Base-by-base conservation (phyloP, 2,329 filamentous ascomycete species). In the Lecanicillium sp. region DNA sequence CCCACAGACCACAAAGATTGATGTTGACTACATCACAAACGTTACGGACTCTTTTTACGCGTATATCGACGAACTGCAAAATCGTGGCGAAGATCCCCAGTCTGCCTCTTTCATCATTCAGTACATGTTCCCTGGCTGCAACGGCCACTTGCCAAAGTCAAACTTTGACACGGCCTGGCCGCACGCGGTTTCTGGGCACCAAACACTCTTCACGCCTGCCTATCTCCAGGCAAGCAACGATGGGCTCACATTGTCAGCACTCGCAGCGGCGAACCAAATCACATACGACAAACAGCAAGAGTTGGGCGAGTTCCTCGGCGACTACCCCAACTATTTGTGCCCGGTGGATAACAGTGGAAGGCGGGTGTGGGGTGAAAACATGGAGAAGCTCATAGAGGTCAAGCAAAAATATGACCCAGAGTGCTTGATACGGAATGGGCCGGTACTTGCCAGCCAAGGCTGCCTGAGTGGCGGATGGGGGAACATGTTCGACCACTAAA, bases 31-130 rank as follows among this genome's bases (percentile, higher is more conserved):
- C 15, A 29, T 42, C 13, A 17, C 18, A 10, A 34, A 31, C 9
- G 11, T 38, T 11, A 42, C 40, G n/a, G 27, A 35, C 12, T 28
- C 19, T 1, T 42, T 42, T n/a, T 38, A 35, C 20, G 7, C 4
- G 5, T 36, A 42, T 12, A 18, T 42, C 12, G 40, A 42, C 19
- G 27, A 35, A 9, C 31, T 38, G 2, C 29, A 17, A 7, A 7
- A 27, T 12, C 30, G 35, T 13, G 36, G 36, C 12, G 36, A 42
- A 11, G 14, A 17, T 1, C 36, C 40, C 6, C 15, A 38, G 17
- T 42, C 40, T 5, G 40, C 40, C 4, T 38, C 36, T 4, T 31
- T 42, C n/a, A 28, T 42, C n/a, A n/a, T 42, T 27, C 40, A 42
- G 15, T 38, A 42, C 31, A 39, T 42, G 36, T 36, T 29, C 18